phyloP scores from a whole-genome alignment of 129 eudicot species.

The Glebionis coronaria region DNA sequence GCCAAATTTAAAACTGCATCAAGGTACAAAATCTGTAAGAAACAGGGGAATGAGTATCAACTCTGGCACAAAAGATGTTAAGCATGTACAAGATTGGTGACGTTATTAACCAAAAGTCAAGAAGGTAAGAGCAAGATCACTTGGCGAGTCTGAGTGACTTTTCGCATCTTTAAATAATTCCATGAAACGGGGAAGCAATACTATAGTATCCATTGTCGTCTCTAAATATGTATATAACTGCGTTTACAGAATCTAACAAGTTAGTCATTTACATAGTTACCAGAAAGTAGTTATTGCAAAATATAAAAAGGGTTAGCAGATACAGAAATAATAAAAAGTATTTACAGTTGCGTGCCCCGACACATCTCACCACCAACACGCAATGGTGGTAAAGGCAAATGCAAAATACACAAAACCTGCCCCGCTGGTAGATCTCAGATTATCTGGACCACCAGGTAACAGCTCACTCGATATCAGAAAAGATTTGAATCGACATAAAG shows the following conservation, averaged over 20 bases:
- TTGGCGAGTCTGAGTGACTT: conserved; percentile 50
- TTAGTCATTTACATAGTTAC: too few species aligned
- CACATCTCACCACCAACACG: too few species aligned
- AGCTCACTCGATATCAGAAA: too few species aligned
- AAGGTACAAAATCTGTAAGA: conserved; percentile 65
- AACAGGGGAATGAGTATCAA: conserved; percentile 1
- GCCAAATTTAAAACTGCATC: conserved; percentile 94
- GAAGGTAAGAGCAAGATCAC: conserved; percentile 68
- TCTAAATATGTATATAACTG: conserved; percentile 78
- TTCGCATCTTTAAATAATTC: conserved; percentile 55
- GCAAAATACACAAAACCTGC: too few species aligned
- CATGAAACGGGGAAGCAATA: conserved; percentile 63
- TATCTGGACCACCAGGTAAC: too few species aligned
- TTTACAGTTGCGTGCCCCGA: too few species aligned
- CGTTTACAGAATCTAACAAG: background rate
- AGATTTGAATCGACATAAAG: too few species aligned
- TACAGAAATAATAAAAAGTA: conserved; percentile 76
- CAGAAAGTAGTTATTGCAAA: conserved; percentile 1
- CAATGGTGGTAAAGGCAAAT: too few species aligned
- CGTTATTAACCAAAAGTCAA: conserved; percentile 61
- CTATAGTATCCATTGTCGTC: conserved; percentile 63
- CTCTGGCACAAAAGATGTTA: background rate
- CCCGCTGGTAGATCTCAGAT: too few species aligned
- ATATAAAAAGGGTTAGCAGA: background rate
- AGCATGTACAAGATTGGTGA: background rate